phyloP scores from a whole-genome alignment of 495 filamentous ascomycete genomes.

The Penicillium parvum region DNA sequence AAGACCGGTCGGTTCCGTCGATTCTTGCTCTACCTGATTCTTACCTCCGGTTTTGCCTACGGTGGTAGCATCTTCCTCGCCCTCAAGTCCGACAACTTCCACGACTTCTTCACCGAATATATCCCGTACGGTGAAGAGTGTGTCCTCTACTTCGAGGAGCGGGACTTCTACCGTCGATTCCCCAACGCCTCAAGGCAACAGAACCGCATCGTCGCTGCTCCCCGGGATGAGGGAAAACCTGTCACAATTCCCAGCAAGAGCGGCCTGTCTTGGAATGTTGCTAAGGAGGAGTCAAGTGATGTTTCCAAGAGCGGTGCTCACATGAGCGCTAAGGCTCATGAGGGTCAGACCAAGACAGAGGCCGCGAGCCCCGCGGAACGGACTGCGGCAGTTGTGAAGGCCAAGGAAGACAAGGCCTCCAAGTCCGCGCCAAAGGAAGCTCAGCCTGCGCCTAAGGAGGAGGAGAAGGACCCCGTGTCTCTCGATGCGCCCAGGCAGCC shows the following conservation, averaged over 20 bases:
- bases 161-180: constrained; percentile 88
- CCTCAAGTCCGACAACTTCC: constrained; percentile 91
- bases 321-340: constrained; percentile 38
- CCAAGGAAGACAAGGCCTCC: constrained; percentile 40
- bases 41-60: constrained; percentile 73
- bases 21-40: constrained; percentile 65
- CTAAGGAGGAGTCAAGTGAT: constrained; percentile 48
- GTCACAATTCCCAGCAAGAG: constrained; percentile 81
- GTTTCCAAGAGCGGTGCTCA: constrained; percentile 44
- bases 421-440: constrained; percentile 28
- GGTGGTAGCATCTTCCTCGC: constrained; percentile 88
- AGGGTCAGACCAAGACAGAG: constrained; percentile 33
- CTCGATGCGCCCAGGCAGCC: constrained; percentile 32
- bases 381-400: constrained; percentile 34
- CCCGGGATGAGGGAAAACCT: constrained; percentile 59
- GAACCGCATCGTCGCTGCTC: constrained; percentile 40
- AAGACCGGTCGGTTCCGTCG: constrained; percentile 75
- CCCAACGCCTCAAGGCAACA: constrained; percentile 60
- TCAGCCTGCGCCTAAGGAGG: constrained; percentile 29
- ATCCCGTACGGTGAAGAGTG: constrained; percentile 91
- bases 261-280: constrained; percentile 78
- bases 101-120: constrained; percentile 99
- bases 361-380: constrained; percentile 33
- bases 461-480: constrained; percentile 29
- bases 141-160: constrained; percentile 95